These are phyloP conservation scores for Daedaleopsis sinensis DNA, from an alignment of 768 basidiomycete genomes.

Conservation along the genomic window DNA sequence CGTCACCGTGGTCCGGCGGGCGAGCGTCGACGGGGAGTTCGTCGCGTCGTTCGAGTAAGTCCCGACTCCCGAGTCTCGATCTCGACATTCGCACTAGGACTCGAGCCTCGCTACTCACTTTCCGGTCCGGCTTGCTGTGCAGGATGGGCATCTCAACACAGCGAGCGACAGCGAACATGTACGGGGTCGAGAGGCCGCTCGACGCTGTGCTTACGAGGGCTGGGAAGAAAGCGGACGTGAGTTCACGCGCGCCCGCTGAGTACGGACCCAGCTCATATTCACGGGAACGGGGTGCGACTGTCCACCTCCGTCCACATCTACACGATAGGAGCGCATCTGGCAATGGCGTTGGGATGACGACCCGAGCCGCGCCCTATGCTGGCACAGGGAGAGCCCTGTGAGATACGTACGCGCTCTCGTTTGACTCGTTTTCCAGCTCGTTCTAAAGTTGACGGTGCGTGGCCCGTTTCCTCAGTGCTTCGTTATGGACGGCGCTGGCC, in stretches of 20 bases:
- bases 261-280: not conserved
- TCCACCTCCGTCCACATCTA: not conserved
- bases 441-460: too few species aligned
- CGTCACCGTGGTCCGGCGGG: constrained; percentile 47
- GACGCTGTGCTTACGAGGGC: constrained; percentile 23
- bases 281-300: too few species aligned
- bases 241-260: not conserved
- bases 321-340: constrained; percentile 22
- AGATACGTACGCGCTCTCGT: constrained; percentile 21
- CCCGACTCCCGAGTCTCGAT: not conserved
- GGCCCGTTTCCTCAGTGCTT: constrained; percentile 19
- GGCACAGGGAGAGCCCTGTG: constrained; percentile 26
- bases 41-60: constrained; percentile 54
- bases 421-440: not conserved
- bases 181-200: constrained; percentile 21
- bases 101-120: too few species aligned
- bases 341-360: constrained; percentile 26
- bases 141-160: constrained; percentile 30
- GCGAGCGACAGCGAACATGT: constrained; percentile 20
- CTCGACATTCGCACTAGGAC: not conserved
- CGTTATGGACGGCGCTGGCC: constrained; percentile 7
- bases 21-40: constrained; percentile 44
- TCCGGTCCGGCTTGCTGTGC: not conserved
- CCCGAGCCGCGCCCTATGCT: constrained; percentile 14
- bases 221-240: constrained; percentile 19